Base-by-base conservation (phyloP, 2,329 filamentous ascomycete genomes). In the Alternaria sp. region DNA sequence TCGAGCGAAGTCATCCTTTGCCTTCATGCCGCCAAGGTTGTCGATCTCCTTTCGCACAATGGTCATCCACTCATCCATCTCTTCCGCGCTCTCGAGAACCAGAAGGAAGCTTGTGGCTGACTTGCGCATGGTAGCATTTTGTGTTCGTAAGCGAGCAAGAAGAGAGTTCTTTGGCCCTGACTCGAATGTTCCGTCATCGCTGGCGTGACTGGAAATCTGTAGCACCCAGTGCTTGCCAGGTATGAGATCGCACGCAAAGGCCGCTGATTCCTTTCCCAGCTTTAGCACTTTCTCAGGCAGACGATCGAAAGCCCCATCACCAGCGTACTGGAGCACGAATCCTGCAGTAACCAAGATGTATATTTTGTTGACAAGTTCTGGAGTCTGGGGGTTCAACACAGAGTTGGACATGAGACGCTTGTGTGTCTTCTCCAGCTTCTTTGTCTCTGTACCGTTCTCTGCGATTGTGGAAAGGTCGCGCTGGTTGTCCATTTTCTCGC, bases 141-240 rank as follows among this genome's bases (percentile, higher is more conserved):
- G 85, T 41, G 91, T 85, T 2, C 88, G 84, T 51, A 92, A 80
- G 54, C 89, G 86, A 1, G 89, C 87, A 32, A 92, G 83, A 3
- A 93, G 77, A 1, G 89, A 91, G 51, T 86, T 85, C 3, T 86
- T 81, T 38, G 77, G 76, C 2, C 59, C 70, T 5, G 68, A 61
- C 14, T 83, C 72, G 1, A 79, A 69, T 5, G 72, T 80, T 28
- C 86, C 86, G 34, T 90, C 86, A 3, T 85, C 78, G 51, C 89
- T 88, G 57, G 88, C 87, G 8, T 83, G 81, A 36, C 91, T 89
- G 3, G 88, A 89, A 22, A 94, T 87, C 67, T 93, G 91, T 14
- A 94, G 77, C 6, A 94, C 92, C 87, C 91, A 94, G 70, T 93
- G 91, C 61, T 87, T 88, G 6, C 92, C 92, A 3, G 91, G 90